phyloP scores from a whole-genome alignment of 148 eudicot species.

The Fallopia convolvulus region DNA sequence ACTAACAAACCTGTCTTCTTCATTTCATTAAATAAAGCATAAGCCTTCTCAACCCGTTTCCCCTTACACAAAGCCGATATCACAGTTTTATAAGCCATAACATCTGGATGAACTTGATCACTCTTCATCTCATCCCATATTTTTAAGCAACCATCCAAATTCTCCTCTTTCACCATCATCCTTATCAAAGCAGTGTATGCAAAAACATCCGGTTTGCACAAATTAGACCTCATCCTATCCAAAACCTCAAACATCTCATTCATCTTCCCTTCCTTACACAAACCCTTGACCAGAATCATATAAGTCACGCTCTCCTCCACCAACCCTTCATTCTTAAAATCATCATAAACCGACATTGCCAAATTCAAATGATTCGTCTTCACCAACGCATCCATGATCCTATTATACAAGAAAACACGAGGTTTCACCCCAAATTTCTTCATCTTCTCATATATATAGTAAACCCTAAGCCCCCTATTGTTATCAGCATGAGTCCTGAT shows the following conservation, averaged over 20 bases:
- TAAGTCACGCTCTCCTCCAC: slow-evolving; percentile 72
- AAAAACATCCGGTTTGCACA: slow-evolving; percentile 87
- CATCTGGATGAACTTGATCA: slow-evolving; percentile 73
- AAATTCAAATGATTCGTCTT: slow-evolving; percentile 69
- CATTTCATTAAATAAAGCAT: slow-evolving; percentile 70
- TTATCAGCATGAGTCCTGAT: slow-evolving; percentile 85
- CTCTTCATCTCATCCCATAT: slow-evolving; percentile 83
- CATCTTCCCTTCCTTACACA: slow-evolving; percentile 61
- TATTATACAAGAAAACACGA: slow-evolving; percentile 73
- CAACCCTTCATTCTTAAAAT: slow-evolving; percentile 64
- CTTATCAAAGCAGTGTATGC: slow-evolving; percentile 84
- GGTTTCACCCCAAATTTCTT: slow-evolving; percentile 81
- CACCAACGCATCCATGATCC: slow-evolving; percentile 75
- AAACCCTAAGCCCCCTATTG: slow-evolving; percentile 81
- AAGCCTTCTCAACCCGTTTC: slow-evolving; percentile 48
- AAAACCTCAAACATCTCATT: slow-evolving; percentile 57
- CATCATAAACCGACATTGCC: slow-evolving; percentile 75
- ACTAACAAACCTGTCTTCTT: slow-evolving; percentile 58
- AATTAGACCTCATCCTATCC: slow-evolving; percentile 47
- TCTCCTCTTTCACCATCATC: slow-evolving; percentile 53
- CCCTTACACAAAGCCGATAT: slow-evolving; percentile 68
- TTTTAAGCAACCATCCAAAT: slow-evolving; percentile 75
- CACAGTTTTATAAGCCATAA: slow-evolving; percentile 75
- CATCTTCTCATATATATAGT: slow-evolving; percentile 85
- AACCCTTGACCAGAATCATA: slow-evolving; percentile 83